Base-by-base conservation (phyloP, 2,329 filamentous ascomycete species). In the Diplocarpon rosae region DNA sequence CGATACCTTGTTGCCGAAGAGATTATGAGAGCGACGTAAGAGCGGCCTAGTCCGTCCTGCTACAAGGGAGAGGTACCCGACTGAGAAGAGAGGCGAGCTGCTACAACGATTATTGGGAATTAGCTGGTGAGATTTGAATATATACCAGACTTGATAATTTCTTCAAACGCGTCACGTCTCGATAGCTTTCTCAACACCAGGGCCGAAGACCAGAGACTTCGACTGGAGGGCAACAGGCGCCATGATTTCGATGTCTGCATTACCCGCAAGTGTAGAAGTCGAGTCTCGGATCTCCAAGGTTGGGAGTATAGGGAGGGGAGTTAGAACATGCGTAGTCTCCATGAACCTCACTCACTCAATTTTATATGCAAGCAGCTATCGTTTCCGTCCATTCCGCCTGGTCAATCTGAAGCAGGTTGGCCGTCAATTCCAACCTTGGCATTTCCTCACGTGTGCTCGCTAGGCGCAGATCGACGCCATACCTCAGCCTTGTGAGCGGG, bases 1-100 rank as follows among this genome's bases (percentile, higher is more conserved):
- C 63, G 59, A 44, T 56, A 52, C 39, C 64, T 55, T 27, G 64
- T 65, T n/a, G 59, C 58, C 47, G 65, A 62, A 3, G 63, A 59
- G 9, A 64, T 62, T 14, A 59, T 56, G 29, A 66, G 49, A 38
- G 56, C 54, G 28, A 57, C 43, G 37, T 59, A 57, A 8, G 58
- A 59, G 17, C 56, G 53, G 37, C 52, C 57, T 54, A 2, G 56
- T 56, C 20, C 52, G 45, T 27, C 36, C 36, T 33, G 43, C 52
- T 12, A 59, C 45, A 7, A 49, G 31, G 6, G 51, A 52, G 13
- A 60, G 51, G 30, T 40, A 56, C 30, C 41, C 46, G 2, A 51
- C 29, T 9, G 50, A 32, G 28, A 52, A n/a, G n/a, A 37, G 16
- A 55, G 24, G 40, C 58, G 56, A 13, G 48, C 42, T 7, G 39